These are phyloP conservation scores for Luffa aegyptiaca DNA, from an alignment of 306 rosid genomes.

Conservation along the genomic window DNA sequence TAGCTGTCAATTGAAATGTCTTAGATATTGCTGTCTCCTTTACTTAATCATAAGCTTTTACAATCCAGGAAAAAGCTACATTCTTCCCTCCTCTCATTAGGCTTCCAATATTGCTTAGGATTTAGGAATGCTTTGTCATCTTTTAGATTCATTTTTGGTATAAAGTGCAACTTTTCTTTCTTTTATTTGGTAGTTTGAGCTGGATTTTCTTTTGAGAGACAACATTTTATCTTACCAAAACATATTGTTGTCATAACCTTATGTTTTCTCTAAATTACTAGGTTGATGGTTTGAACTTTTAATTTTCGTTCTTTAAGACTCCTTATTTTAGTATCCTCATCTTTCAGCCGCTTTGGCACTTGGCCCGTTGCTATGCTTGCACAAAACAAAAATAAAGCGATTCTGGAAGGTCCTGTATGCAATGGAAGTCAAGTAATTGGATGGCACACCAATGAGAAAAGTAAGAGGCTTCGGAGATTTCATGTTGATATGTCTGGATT, in stretches of 20 bases:
- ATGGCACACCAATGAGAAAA: slow-evolving; percentile 96
- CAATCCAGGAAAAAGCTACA: background rate
- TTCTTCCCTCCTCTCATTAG: background rate
- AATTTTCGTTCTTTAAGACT: slow-evolving; percentile 1
- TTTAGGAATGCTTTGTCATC: background rate
- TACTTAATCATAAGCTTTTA: background rate
- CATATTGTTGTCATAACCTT: background rate
- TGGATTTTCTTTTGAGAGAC: background rate
- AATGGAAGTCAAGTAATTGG: slow-evolving; percentile 87
- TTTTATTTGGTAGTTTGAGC: background rate
- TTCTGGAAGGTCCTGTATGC: slow-evolving; percentile 96
- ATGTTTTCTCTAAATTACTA: background rate
- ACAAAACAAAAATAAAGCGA: slow-evolving; percentile 88
- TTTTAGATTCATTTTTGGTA: background rate
- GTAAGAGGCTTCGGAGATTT: slow-evolving; percentile 82
- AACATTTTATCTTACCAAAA: background rate
- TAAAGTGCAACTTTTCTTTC: background rate
- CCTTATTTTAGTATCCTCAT: slow-evolving; percentile 18
- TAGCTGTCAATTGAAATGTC: background rate
- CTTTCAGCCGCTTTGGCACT: slow-evolving; percentile 75
- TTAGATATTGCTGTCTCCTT: background rate
- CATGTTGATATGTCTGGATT: slow-evolving; percentile 99
- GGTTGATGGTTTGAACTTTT: background rate
- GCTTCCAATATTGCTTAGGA: background rate
- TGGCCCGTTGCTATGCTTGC: slow-evolving; percentile 99